These are phyloP conservation scores for Aspergillus phoenicis DNA, from an alignment of 2,329 filamentous ascomycete species.

Conservation along the genomic window DNA sequence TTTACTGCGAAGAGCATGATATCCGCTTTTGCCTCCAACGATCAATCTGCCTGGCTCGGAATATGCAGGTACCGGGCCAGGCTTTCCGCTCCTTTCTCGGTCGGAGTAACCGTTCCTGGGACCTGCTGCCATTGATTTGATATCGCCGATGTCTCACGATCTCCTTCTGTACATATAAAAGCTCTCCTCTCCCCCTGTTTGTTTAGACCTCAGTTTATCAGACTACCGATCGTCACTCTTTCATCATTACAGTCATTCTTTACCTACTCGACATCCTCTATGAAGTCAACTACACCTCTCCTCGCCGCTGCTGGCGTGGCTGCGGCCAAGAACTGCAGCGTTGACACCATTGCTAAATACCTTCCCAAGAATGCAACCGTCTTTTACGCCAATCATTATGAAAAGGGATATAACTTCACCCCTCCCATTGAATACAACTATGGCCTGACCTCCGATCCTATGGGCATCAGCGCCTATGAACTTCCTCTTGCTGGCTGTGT, in stretches of 20 bases:
- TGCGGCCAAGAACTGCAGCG: constrained; percentile 9
- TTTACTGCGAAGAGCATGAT: background rate
- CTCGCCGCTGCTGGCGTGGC: constrained; percentile 4
- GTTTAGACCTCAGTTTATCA: background rate
- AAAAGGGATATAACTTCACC: constrained; percentile 6
- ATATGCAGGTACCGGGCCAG: background rate
- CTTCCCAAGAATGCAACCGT: constrained; percentile 5
- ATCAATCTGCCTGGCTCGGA: background rate
- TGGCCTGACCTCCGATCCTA: constrained; percentile 1
- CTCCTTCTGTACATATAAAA: background rate
- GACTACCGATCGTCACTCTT: background rate
- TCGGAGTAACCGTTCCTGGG: background rate
- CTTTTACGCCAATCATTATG: constrained; percentile 6
- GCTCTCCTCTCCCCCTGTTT: background rate
- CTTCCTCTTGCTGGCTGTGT: constrained; percentile 4
- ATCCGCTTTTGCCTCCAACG: background rate
- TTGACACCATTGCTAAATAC: constrained; percentile 1
- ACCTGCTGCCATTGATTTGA: background rate
- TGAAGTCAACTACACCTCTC: background rate
- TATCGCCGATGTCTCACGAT: background rate
- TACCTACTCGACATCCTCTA: background rate
- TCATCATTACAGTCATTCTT: background rate
- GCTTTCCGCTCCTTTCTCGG: background rate
- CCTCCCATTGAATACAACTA: constrained; percentile 7
- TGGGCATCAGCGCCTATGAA: constrained; percentile 3